Evolutionary conservation across 2,329 filamentous ascomycete genomes (phyloP), one percentile per base, ranked within the genome.

Genomic region (Penicillium polonicum): DNA sequence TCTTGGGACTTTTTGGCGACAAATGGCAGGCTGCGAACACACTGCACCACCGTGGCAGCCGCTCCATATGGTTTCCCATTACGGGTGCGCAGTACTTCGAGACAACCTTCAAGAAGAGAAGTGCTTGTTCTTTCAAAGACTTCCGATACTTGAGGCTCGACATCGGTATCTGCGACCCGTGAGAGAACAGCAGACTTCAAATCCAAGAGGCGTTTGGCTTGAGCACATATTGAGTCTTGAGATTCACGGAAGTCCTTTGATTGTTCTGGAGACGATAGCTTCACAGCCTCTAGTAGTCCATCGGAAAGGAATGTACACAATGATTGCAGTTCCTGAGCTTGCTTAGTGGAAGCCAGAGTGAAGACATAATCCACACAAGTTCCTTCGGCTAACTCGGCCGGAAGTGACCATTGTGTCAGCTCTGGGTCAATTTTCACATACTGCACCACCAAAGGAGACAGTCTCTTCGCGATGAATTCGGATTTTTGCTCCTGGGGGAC

Each of bases 201-300:
- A 2, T 82, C 76, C 59, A 89, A 88, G 76, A 91, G 91, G 0
- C 89, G 86, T 45, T 81, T 79, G 0, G 87, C 87, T 65, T 89
- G 83, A 7, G 86, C 80, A 10, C 85, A 83, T 27, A 96, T 81
- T 41, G 80, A 79, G 50, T 85, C 81, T 70, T 96, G 91, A 0
- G 91, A 95, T 42, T 81, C 80, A 27, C 84, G 81, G 64, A 90
- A 90, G 19, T 91, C 89, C 60, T 88, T 88, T 0, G 91, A 92
- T 55, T 93, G 86, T 69, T 93, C 91, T 0, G 92, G 91, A 5
- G 90, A 82, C 0, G 91, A 95, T 6, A 85, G 84, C 53, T 86
- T 87, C 56, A 96, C 86, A 38, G 83, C 82, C 33, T 85, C 79
- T 27, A 87, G 79, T n/a, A 96, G 76, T 0, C 80, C 72, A 1